Evolutionary conservation across 768 basidiomycete species (phyloP), one percentile per base, ranked within the genome.

Genomic region (Lactifluus hygrophoroides): DNA sequence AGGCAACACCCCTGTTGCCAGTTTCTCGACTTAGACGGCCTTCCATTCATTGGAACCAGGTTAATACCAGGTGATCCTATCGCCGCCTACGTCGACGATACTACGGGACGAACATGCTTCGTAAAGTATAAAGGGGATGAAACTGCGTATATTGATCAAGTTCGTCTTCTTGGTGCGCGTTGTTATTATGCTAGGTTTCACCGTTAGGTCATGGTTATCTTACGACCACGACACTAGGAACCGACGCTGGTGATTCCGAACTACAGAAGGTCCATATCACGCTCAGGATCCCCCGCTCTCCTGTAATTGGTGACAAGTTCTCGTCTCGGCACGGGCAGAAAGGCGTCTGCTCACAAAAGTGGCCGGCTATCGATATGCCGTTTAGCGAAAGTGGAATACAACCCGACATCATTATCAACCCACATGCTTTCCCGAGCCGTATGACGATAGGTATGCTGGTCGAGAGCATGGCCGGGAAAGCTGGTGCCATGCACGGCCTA

Each of bases 391-490:
- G 91, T 57, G 96, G 96, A 16, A 94, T 99, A 81, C 95, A 97
- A 71, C 96, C 96, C 1, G 96, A 99, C 72, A 84, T 99, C 50
- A 98, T 99, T 71, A 98, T 99, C 77, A 99, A 99, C 73, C 96
- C 96, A 35, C 96, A 99, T 70, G 96, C 96, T 16, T 99, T 99
- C 78, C 96, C 96, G 2, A 90, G 86, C 78, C 90, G 96, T 65
- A 99, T 99, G 96, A 99, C 96, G 1, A 99, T 99, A 66, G 96
- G 96, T 58, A 99, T 99, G 96, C 85, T 99, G 70, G 93, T 99
- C 57, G 96, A 99, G 77, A 95, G 92, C 73, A 86, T 98, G 85
- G 96, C 96, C 0, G 96, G 96, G n/a, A 99, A 99, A 72, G 89
- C 96, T 2, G 96, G 96, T 57, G 89, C 95, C 8, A 90, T 98